Evolutionary conservation across 345 rosid species (phyloP).

Genomic region (Syzygium jambos): DNA sequence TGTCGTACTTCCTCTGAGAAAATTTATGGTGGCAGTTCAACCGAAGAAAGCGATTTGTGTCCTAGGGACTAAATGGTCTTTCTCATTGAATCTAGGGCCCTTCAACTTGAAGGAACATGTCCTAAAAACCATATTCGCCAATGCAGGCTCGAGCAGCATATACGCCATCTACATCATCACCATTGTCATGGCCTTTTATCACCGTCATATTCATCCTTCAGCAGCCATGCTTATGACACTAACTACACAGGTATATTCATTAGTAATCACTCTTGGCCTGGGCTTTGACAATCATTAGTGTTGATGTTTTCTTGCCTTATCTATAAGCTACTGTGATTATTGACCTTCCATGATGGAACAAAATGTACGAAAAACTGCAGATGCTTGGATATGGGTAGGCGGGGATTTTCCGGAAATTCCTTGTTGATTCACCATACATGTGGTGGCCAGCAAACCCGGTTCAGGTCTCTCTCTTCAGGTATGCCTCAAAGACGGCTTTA

Average conservation of each 20-base stretch:
- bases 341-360: too few species aligned
- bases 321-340: neutral
- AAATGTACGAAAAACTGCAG: neutral
- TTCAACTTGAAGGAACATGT: slow-evolving; percentile 48
- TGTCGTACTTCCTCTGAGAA: slow-evolving; percentile 22
- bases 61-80: slow-evolving; percentile 28
- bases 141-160: slow-evolving; percentile 21
- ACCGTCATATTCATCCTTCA: slow-evolving; percentile 7
- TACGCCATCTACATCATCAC: slow-evolving; percentile 32
- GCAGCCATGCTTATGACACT: slow-evolving; percentile 23
- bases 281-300: neutral
- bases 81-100: slow-evolving; percentile 46
- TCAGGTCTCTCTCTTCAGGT: slow-evolving; percentile 45
- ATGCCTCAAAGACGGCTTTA: neutral
- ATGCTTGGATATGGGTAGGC: slow-evolving; percentile 31
- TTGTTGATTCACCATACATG: slow-evolving; percentile 36
- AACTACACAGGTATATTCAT: slow-evolving; percentile 22
- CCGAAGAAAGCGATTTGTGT: slow-evolving; percentile 13
- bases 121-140: slow-evolving; percentile 35
- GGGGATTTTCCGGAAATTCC: slow-evolving; percentile 26
- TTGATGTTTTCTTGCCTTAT: neutral
- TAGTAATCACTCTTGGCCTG: neutral
- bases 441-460: slow-evolving; percentile 40
- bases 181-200: slow-evolving; percentile 28
- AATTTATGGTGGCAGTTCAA: slow-evolving; percentile 26